Evolutionary conservation across 352 stramenopile genomes (phyloP), one percentile per base, ranked within the genome.

Genomic region (Phytophthora sojae): DNA sequence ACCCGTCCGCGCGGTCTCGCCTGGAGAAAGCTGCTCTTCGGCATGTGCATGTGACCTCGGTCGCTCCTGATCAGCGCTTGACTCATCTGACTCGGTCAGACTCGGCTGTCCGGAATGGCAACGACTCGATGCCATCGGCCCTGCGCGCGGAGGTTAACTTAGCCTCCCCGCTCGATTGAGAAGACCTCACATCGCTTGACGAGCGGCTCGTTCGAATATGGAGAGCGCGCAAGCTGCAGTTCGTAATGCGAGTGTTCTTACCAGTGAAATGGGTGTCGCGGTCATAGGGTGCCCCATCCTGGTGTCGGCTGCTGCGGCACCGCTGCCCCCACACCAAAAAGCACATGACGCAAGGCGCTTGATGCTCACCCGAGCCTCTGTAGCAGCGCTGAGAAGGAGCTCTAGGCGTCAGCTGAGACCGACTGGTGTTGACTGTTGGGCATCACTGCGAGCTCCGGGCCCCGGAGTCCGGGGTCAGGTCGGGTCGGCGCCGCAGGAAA

Each of bases 281-380:
- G 50, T 50, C 49, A 67, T 56, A 67, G 30, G 42, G 62, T 52
- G 35, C 21, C 49, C 17, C 50, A 67, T 59, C 45, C 30, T 50
- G 26, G 2, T 26, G 61, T 25, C 52, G 17, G 61, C 39, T 39
- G 32, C 14, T 47, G 32, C 32, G 4, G 32, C 32, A 39, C 39
- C 14, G 2, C 11, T 21, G 39, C 12, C 39, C 39, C 39, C 8
- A 8, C 39, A 47, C 39, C 39, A 19, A 47, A 14, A 39, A 39
- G 32, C 32, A 39, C 32, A 30, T 30, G 26, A 30, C 26, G n/a
- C n/a, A 30, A 30, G 26, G n/a, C n/a, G n/a, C n/a, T n/a, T n/a
- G n/a, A n/a, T 30, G 35, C 9, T 44, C 35, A 50, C 42, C 42
- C n/a, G 42, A 50, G 42, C 15, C 42, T 3, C 1, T n/a, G n/a